phyloP scores from a whole-genome alignment of 495 filamentous ascomycete species.

The Aspergillus wentii region DNA sequence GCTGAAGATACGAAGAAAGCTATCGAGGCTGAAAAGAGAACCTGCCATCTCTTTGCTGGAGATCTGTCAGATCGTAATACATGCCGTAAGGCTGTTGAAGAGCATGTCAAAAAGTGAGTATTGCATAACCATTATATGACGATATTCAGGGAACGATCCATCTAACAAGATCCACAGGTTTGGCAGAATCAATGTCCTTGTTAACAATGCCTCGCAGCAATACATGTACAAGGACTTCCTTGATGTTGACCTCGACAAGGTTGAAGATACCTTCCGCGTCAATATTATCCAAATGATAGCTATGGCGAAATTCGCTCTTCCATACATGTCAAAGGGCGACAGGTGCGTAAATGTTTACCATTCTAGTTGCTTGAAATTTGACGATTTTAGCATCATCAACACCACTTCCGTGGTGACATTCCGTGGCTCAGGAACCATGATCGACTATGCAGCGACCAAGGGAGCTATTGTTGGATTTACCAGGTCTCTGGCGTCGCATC shows the following conservation, averaged over 20 bases:
- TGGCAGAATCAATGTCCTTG: constrained; percentile 48
- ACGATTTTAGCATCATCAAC: constrained; percentile 54
- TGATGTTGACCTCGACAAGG: constrained; percentile 47
- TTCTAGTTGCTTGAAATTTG: no score
- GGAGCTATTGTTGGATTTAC: constrained; percentile 60
- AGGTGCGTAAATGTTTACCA: constrained; percentile 19
- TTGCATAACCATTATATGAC: no score
- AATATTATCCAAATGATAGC: constrained; percentile 63
- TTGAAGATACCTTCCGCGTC: constrained; percentile 48
- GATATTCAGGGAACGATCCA: not conserved
- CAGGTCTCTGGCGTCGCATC: constrained; percentile 46
- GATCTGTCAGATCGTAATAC: constrained; percentile 43
- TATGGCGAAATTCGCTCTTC: constrained; percentile 54
- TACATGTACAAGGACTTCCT: constrained; percentile 45
- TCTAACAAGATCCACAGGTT: constrained; percentile 19
- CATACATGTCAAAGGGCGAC: constrained; percentile 50
- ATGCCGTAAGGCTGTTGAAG: constrained; percentile 44
- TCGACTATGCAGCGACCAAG: constrained; percentile 60
- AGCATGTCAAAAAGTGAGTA: constrained; percentile 42
- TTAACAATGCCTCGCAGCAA: constrained; percentile 61
- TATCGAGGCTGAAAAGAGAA: constrained; percentile 40
- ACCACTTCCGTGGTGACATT: constrained; percentile 51
- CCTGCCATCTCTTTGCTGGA: constrained; percentile 42
- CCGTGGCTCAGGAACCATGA: constrained; percentile 45
- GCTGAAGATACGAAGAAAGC: constrained; percentile 50